Percentiles rank a stretch among this genome's conserved stretches.
phyloP scores from a whole-genome alignment of 2,329 filamentous ascomycete species.

The Pseudogymnoascus sp. region DNA sequence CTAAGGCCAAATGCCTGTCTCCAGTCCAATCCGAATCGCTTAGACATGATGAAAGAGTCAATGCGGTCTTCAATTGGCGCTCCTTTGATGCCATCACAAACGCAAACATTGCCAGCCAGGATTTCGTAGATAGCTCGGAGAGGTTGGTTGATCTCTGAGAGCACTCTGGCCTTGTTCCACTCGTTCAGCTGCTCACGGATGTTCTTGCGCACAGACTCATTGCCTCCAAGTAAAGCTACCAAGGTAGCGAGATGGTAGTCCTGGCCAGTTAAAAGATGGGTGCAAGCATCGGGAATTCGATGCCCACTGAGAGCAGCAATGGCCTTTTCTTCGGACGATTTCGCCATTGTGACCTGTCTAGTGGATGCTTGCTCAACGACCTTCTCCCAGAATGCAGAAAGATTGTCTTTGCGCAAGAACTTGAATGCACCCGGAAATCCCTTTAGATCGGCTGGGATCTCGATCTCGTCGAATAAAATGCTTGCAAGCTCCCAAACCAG shows the following conservation, averaged over 20 bases:
- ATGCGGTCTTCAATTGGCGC: slow-evolving; percentile 72
- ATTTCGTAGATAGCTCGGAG: slow-evolving; percentile 86
- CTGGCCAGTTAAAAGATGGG: slow-evolving; percentile 63
- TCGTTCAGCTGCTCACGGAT: slow-evolving; percentile 73
- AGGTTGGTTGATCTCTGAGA: slow-evolving; percentile 79
- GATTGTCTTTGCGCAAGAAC: slow-evolving; percentile 47
- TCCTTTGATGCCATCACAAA: slow-evolving; percentile 67
- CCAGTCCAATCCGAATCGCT: slow-evolving; percentile 84
- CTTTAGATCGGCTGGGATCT: slow-evolving; percentile 36
- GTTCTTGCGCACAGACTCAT: slow-evolving; percentile 60
- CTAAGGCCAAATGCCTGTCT: slow-evolving; percentile 85
- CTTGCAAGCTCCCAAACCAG: slow-evolving; percentile 79
- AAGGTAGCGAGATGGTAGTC: slow-evolving; percentile 81
- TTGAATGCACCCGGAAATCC: slow-evolving; percentile 30
- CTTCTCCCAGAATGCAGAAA: slow-evolving; percentile 60
- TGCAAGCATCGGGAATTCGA: slow-evolving; percentile 75
- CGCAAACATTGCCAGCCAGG: slow-evolving; percentile 77
- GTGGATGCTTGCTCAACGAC: slow-evolving; percentile 55
- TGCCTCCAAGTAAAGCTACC: slow-evolving; percentile 71
- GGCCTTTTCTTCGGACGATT: slow-evolving; percentile 71
- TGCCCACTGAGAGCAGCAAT: slow-evolving; percentile 72
- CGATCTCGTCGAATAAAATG: slow-evolving; percentile 73
- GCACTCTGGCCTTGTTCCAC: slow-evolving; percentile 75
- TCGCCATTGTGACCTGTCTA: slow-evolving; percentile 48
- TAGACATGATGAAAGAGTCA: slow-evolving; percentile 71